Percentiles rank a stretch among this genome's conserved stretches.
Conservation (phyloP, 768 basidiomycete genomes). For the Macrolepiota fuliginosa region DNA sequence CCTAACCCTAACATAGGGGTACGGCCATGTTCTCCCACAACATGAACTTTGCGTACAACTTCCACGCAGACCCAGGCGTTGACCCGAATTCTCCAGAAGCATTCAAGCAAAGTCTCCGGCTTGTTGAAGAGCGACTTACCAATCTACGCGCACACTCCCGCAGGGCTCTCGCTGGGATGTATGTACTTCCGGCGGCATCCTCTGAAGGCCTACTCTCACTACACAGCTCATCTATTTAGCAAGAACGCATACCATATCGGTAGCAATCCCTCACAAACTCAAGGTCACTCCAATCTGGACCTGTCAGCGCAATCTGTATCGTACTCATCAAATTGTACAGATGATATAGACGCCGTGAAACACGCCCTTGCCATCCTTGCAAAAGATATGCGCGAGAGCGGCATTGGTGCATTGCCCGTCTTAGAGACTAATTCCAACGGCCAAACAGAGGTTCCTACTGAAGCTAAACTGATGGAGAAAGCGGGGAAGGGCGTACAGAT, state of each 20-base stretch:
- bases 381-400: conserved; percentile 51
- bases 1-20: not conserved
- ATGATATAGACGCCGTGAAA: conserved; percentile 48
- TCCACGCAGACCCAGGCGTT: conserved; percentile 22
- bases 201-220: not conserved
- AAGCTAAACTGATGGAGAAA: conserved; percentile 43
- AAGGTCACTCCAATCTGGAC: conserved; percentile 34
- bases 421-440: conserved; percentile 17
- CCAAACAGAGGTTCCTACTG: conserved; percentile 28
- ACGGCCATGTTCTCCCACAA: not conserved
- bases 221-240: conserved; percentile 36
- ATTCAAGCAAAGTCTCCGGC: conserved; percentile 58
- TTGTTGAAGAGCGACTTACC: conserved; percentile 47
- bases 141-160: conserved; percentile 48
- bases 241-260: conserved; percentile 61
- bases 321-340: conserved; percentile 17
- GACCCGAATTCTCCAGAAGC: conserved; percentile 60
- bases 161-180: conserved; percentile 53
- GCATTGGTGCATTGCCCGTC: conserved; percentile 66
- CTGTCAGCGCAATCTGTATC: not conserved
- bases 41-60: conserved; percentile 2
- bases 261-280: conserved; percentile 51
- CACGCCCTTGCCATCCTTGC: conserved; percentile 44
- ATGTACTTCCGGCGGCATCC: conserved; percentile 21
- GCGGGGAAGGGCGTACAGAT: conserved; percentile 40